These are phyloP conservation scores for Fusarium kyushuense DNA, from an alignment of 2,329 filamentous ascomycete species.

Conservation along the genomic window DNA sequence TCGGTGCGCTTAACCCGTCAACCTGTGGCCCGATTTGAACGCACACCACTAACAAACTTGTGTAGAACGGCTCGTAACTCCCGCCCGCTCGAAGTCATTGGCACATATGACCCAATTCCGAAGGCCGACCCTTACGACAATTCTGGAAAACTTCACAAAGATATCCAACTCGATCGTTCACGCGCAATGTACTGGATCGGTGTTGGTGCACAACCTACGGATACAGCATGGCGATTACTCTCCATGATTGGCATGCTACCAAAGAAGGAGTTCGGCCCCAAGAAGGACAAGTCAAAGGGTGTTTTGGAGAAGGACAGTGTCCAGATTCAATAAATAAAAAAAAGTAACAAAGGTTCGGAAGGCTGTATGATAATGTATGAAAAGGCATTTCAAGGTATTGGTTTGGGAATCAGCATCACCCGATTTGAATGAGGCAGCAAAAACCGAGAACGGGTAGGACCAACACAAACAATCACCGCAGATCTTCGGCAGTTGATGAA, in stretches of 20 bases:
- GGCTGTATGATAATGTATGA: conserved; percentile 48
- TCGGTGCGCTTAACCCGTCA: conserved; percentile 68
- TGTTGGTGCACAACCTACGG: conserved; percentile 93
- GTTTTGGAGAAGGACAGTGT: conserved; percentile 47
- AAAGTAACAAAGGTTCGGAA: background rate
- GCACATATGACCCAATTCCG: conserved; percentile 78
- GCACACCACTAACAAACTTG: conserved; percentile 13
- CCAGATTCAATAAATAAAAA: conserved; percentile 48
- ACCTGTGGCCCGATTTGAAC: background rate
- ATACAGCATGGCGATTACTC: conserved; percentile 88
- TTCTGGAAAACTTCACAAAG: conserved; percentile 83
- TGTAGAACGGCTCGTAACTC: conserved; percentile 84
- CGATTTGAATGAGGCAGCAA: conserved; percentile 15
- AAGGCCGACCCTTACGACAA: conserved; percentile 70
- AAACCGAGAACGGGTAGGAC: conserved; percentile 3
- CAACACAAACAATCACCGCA: background rate
- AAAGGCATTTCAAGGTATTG: conserved; percentile 48
- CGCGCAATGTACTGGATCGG: conserved; percentile 96
- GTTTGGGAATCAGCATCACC: conserved; percentile 35
- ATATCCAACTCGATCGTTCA: conserved; percentile 85
- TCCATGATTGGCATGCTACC: conserved; percentile 73
- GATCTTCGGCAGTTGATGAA: conserved; percentile 1
- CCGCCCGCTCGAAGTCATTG: conserved; percentile 92
- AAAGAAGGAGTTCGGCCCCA: conserved; percentile 54
- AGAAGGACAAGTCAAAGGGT: conserved; percentile 43